A percentile compares a stretch with the other conserved stretches of the same genome.
Evolutionary conservation across 2,329 filamentous ascomycete species (phyloP).

Genomic region (Calycina herbarum): DNA sequence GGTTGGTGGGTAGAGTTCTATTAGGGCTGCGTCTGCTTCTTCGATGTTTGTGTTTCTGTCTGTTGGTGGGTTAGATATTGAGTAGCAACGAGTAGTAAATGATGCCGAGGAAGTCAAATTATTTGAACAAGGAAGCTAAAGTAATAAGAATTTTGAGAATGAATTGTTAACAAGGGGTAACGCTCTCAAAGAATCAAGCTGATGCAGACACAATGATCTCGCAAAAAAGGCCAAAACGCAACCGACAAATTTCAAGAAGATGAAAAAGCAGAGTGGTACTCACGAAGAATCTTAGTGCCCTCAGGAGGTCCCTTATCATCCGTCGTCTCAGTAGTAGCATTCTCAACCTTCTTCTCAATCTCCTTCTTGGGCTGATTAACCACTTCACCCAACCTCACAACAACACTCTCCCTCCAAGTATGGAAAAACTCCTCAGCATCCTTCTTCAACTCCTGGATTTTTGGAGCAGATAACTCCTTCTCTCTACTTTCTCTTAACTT

Average conservation of each 20-base stretch:
- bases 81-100: too few relatives aligned
- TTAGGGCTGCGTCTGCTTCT: slow-evolving; percentile 50
- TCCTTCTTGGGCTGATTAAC: slow-evolving; percentile 55
- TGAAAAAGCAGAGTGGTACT: slow-evolving; percentile 15
- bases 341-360: slow-evolving; percentile 34
- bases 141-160: too few relatives aligned
- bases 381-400: slow-evolving; percentile 69
- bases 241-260: too few relatives aligned
- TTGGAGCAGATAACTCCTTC: slow-evolving; percentile 50
- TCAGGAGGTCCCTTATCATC: slow-evolving; percentile 19
- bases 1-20: slow-evolving; percentile 56
- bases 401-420: slow-evolving; percentile 74
- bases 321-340: slow-evolving; percentile 35
- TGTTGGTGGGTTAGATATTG: not conserved
- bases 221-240: not conserved
- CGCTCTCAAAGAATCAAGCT: too few relatives aligned
- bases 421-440: slow-evolving; percentile 71
- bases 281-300: slow-evolving; percentile 34
- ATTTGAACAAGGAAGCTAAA: too few relatives aligned
- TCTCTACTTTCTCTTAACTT: slow-evolving; percentile 40
- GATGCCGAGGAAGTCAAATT: too few relatives aligned
- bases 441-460: slow-evolving; percentile 65
- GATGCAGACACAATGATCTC: not conserved
- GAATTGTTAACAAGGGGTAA: too few relatives aligned
- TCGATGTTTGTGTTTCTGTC: slow-evolving; percentile 42